Conservation (phyloP, 2,329 filamentous ascomycete species). For the Emericellopsis atlantica region DNA sequence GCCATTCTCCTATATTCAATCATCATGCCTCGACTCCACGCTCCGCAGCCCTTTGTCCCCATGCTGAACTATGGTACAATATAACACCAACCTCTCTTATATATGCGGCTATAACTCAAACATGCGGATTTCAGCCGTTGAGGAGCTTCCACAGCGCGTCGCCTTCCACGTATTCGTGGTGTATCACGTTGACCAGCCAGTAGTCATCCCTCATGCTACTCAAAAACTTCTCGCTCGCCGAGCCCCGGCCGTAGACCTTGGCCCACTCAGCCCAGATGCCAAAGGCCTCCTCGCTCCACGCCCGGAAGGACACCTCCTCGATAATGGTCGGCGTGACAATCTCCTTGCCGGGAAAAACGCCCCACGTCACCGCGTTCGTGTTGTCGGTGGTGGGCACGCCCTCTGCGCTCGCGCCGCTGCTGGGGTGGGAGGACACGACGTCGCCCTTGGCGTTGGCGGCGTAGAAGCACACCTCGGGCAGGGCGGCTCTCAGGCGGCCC, state of each 20-base stretch:
- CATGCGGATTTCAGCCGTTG: not conserved
- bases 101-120: not conserved
- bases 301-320: constrained; percentile 84
- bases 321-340: constrained; percentile 96
- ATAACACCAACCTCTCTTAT: too few relatives aligned
- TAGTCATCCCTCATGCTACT: constrained; percentile 53
- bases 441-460: constrained; percentile 69
- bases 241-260: constrained; percentile 67
- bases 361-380: constrained; percentile 95
- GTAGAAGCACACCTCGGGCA: constrained; percentile 67
- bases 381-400: constrained; percentile 16
- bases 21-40: too few relatives aligned
- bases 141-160: constrained; percentile 63
- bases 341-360: constrained; percentile 88
- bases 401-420: constrained; percentile 17
- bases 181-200: constrained; percentile 87
- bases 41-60: too few relatives aligned
- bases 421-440: constrained; percentile 57
- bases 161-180: constrained; percentile 62
- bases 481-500: constrained; percentile 38
- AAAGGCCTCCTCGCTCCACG: constrained; percentile 94
- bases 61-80: too few relatives aligned
- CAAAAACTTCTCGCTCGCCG: constrained; percentile 59
- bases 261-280: constrained; percentile 93
- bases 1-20: too few relatives aligned